phyloP scores from a whole-genome alignment of 2,329 filamentous ascomycete genomes.

The Scedosporium aurantiacum region DNA sequence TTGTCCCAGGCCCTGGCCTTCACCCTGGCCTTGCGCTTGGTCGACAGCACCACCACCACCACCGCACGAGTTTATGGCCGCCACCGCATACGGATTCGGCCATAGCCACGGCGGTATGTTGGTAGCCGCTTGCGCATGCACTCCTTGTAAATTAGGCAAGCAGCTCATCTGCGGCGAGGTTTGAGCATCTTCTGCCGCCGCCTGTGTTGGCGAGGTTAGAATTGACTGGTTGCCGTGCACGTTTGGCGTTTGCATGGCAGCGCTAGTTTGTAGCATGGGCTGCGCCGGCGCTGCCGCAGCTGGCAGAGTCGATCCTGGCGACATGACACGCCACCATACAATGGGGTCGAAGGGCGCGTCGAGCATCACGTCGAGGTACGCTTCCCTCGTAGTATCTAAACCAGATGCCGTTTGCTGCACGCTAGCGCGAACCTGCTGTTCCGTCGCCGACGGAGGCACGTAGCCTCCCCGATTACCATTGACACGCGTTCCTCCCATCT shows the following conservation, averaged over 20 bases:
- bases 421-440: background rate
- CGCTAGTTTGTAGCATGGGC: background rate
- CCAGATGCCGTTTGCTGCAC: background rate
- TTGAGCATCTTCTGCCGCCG: background rate
- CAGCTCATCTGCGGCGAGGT: background rate
- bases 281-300: background rate
- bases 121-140: background rate
- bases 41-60: background rate
- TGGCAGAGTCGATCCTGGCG: background rate
- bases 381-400: background rate
- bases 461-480: too few relatives aligned
- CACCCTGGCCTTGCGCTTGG: background rate
- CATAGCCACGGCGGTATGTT: background rate
- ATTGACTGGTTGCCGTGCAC: background rate
- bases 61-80: background rate
- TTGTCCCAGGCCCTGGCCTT: background rate
- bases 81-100: background rate
- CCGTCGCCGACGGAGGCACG: background rate
- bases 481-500: background rate
- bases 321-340: background rate
- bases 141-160: background rate
- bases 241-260: background rate
- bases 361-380: background rate
- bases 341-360: background rate
- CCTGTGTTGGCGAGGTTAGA: background rate